Conservation (phyloP, 2,329 filamentous ascomycete species). For the Exophiala sp. region DNA sequence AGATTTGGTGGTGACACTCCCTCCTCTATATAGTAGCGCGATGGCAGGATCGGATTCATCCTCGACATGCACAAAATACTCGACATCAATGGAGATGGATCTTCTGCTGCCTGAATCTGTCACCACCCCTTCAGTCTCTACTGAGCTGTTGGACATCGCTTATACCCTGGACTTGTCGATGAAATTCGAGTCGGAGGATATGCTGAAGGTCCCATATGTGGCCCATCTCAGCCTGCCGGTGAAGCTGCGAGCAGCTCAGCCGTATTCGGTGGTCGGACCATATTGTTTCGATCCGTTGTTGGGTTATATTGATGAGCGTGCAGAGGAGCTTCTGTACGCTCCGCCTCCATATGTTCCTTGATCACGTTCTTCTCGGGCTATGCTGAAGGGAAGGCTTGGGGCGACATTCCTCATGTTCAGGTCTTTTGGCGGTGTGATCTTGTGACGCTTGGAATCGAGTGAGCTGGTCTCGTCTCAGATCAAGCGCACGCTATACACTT, state of each 20-base stretch:
- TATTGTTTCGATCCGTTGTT: conserved; percentile 13
- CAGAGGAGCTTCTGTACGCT: conserved; percentile 4
- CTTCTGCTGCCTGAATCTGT: conserved; percentile 23
- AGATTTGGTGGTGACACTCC: conserved; percentile 12
- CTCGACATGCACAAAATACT: conserved; percentile 8
- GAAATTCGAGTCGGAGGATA: conserved; percentile 11
- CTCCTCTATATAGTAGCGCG: conserved; percentile 15
- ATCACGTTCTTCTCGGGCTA: not conserved
- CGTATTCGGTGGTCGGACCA: conserved; percentile 6
- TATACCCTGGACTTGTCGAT: conserved; percentile 19
- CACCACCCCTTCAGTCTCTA: conserved; percentile 17
- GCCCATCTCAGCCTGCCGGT: conserved; percentile 18
- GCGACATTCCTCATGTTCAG: too few relatives aligned
- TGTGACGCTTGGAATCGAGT: not conserved
- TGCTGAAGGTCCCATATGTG: conserved; percentile 6
- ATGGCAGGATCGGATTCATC: not conserved
- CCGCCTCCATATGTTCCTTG: conserved; percentile 22
- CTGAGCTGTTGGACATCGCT: conserved; percentile 15
- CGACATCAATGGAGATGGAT: conserved; percentile 18
- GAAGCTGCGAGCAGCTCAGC: conserved; percentile 8
- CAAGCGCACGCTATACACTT: not conserved
- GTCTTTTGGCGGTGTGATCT: not conserved
- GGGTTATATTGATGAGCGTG: conserved; percentile 16
- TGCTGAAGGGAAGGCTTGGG: not conserved
- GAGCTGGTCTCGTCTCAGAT: not conserved